Conservation (phyloP, 2,329 filamentous ascomycete species). For the Akanthomyces muscarius region DNA sequence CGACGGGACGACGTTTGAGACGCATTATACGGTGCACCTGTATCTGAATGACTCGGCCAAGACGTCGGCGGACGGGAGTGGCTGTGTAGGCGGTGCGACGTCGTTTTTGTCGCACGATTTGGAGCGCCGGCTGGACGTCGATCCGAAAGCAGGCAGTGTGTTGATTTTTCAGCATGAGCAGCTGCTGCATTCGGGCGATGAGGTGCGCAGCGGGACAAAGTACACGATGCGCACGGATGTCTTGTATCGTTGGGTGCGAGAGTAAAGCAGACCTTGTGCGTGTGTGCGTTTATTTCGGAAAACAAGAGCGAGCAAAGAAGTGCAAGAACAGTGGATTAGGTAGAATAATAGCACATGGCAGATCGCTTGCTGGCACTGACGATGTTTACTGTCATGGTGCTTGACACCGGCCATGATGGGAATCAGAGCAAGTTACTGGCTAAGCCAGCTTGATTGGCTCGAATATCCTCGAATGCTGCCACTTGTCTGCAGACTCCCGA, state of each 20-base stretch:
- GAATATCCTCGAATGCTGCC: too few species aligned
- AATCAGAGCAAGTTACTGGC: too few species aligned
- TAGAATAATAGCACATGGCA: too few species aligned
- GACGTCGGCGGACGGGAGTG: constrained; percentile 17
- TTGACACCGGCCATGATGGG: too few species aligned
- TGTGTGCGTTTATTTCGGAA: too few species aligned
- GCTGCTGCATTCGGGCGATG: constrained; percentile 51
- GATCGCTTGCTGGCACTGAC: too few species aligned
- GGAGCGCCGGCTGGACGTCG: constrained; percentile 45
- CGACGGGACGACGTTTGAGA: constrained; percentile 41
- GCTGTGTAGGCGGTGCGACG: constrained; percentile 51
- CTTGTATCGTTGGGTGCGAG: constrained; percentile 35
- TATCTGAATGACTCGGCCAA: constrained; percentile 35
- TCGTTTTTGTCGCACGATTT: constrained; percentile 46
- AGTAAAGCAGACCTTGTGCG: not conserved
- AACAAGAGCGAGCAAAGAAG: too few species aligned
- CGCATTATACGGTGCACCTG: constrained; percentile 53
- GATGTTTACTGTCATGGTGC: too few species aligned
- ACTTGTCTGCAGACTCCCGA: too few species aligned
- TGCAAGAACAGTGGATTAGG: too few species aligned
- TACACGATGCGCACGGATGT: constrained; percentile 56
- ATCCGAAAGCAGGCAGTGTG: constrained; percentile 54
- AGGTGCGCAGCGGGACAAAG: constrained; percentile 49
- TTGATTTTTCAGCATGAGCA: constrained; percentile 55
- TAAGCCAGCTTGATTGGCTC: too few species aligned